phyloP scores from a whole-genome alignment of 164 flowering plant species.

The Piper longum region DNA sequence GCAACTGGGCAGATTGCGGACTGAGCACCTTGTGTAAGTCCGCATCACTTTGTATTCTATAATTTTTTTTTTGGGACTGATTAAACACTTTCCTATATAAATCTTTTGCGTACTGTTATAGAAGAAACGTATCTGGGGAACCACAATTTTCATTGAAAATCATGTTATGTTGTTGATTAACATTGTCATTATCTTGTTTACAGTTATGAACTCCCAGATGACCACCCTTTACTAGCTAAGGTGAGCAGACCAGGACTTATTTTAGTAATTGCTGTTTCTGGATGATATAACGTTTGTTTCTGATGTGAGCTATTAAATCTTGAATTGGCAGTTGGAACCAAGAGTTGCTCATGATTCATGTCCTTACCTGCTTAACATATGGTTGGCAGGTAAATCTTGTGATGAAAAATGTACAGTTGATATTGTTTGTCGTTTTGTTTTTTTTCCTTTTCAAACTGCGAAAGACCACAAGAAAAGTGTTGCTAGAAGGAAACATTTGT shows the following conservation, averaged over 20 bases:
- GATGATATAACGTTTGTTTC: too few relatives aligned
- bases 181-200: slow-evolving; percentile 5
- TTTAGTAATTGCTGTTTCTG: background rate
- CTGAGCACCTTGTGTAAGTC: slow-evolving; percentile 46
- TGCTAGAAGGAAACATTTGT: too few relatives aligned
- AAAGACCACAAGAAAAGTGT: too few relatives aligned
- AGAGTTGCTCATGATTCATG: slow-evolving; percentile 77
- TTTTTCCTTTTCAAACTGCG: background rate
- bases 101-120: too few relatives aligned
- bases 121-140: too few relatives aligned
- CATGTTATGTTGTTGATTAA: background rate
- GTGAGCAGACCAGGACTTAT: slow-evolving; percentile 25
- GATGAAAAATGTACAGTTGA: background rate
- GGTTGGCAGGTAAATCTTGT: slow-evolving; percentile 70
- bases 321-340: slow-evolving; percentile 44
- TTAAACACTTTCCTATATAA: background rate
- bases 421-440: background rate
- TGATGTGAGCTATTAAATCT: background rate
- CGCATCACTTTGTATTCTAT: background rate
- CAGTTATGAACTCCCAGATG: slow-evolving; percentile 94
- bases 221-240: slow-evolving; percentile 67
- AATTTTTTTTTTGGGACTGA: background rate
- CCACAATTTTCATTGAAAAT: too few relatives aligned
- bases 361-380: slow-evolving; percentile 85
- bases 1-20: slow-evolving; percentile 34